phyloP scores from a whole-genome alignment of 1,139 yeast species.

The Yamadazyma buinensis region DNA sequence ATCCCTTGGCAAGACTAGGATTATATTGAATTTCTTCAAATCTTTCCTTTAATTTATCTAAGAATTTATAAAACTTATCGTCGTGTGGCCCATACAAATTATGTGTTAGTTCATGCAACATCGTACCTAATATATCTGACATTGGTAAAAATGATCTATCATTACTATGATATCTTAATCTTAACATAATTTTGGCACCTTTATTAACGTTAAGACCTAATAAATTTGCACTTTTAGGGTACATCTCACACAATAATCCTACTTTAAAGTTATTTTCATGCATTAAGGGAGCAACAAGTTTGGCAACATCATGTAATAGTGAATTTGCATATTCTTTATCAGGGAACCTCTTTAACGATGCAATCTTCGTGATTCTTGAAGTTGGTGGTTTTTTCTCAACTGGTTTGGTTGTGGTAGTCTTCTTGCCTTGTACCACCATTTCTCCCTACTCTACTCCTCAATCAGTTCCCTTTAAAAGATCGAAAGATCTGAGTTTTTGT shows the following conservation, averaged over 20 bases:
- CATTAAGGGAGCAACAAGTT: conserved; percentile 71
- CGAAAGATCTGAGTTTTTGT: too few relatives aligned
- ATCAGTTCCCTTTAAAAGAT: too few relatives aligned
- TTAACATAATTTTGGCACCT: conserved; percentile 71
- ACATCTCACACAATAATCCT: conserved; percentile 73
- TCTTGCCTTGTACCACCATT: conserved; percentile 12
- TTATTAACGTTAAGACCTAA: conserved; percentile 83
- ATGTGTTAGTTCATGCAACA: conserved; percentile 87
- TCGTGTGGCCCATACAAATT: conserved; percentile 81
- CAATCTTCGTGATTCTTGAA: conserved; percentile 46
- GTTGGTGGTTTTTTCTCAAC: conserved; percentile 39
- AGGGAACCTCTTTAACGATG: conserved; percentile 52
- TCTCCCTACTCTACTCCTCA: not conserved
- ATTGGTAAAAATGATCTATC: conserved; percentile 59
- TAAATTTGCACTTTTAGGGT: conserved; percentile 63
- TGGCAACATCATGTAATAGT: conserved; percentile 58
- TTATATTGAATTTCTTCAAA: conserved; percentile 50
- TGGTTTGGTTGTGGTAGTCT: conserved; percentile 3
- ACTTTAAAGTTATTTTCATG: conserved; percentile 63
- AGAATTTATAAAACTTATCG: conserved; percentile 57
- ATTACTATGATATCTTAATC: conserved; percentile 62
- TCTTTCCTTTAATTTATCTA: conserved; percentile 59
- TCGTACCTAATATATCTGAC: conserved; percentile 70
- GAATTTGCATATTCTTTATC: conserved; percentile 55
- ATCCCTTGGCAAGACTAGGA: conserved; percentile 17